A percentile compares a stretch with the other conserved stretches of the same genome.
These are phyloP conservation scores for Candida insectorum DNA, from an alignment of 805 yeast species.

Conservation along the genomic window DNA sequence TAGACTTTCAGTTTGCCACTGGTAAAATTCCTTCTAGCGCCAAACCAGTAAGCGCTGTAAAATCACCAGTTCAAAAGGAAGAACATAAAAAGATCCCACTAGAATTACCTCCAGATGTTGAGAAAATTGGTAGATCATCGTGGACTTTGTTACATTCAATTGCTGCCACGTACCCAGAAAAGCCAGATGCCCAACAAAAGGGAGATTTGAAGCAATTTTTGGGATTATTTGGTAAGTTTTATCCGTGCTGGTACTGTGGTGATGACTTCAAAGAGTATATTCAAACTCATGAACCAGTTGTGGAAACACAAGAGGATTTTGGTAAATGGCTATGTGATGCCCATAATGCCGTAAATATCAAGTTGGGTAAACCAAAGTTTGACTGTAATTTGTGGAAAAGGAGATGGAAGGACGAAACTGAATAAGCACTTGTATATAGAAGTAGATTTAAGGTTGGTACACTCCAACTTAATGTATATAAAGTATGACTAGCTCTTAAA, in stretches of 20 bases:
- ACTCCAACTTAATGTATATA: not conserved
- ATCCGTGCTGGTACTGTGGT: slow-evolving; percentile 95
- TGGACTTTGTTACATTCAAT: slow-evolving; percentile 92
- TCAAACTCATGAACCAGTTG: slow-evolving; percentile 49
- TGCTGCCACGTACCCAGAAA: slow-evolving; percentile 83
- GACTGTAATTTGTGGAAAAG: slow-evolving; percentile 88
- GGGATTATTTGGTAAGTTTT: slow-evolving; percentile 67
- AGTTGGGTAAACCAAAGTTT: slow-evolving; percentile 80
- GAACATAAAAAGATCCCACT: slow-evolving; percentile 26
- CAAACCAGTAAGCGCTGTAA: slow-evolving; percentile 1
- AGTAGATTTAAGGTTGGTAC: too few species aligned
- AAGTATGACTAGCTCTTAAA: slow-evolving; percentile 1
- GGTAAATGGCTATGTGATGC: slow-evolving; percentile 94
- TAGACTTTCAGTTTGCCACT: slow-evolving; percentile 71
- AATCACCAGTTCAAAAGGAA: slow-evolving; percentile 8
- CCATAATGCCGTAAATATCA: slow-evolving; percentile 87
- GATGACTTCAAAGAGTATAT: slow-evolving; percentile 72
- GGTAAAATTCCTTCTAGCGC: slow-evolving; percentile 12
- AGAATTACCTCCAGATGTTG: slow-evolving; percentile 84
- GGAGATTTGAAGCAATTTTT: slow-evolving; percentile 69
- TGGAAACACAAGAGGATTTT: slow-evolving; percentile 67
- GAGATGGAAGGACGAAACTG: slow-evolving; percentile 78
- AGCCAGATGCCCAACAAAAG: slow-evolving; percentile 61
- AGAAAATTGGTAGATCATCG: slow-evolving; percentile 73
- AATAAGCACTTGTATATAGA: not conserved